Evolutionary conservation across 192 early-diverging fungal species (phyloP).

Genomic region (Funneliformis geosporum): DNA sequence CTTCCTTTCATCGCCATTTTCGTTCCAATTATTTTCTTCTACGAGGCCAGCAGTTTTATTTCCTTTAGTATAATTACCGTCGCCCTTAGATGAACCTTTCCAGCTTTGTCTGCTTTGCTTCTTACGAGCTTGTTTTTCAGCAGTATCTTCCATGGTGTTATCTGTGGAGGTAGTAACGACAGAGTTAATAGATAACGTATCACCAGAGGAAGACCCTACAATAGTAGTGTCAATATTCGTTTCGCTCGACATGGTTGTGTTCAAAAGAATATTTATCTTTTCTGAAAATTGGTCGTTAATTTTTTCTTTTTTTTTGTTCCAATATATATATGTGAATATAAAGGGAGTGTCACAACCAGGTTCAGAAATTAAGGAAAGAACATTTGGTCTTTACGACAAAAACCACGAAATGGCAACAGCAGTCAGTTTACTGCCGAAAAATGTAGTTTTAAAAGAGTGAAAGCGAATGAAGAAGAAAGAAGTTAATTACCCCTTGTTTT

Average conservation of each 20-base stretch:
- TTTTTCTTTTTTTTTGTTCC: background rate
- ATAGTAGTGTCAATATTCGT: background rate
- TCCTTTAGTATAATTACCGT: slow-evolving; percentile 13
- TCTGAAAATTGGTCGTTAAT: slow-evolving; percentile 9
- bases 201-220: background rate
- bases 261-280: background rate
- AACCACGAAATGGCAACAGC: background rate
- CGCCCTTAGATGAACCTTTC: slow-evolving; percentile 5
- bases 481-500: background rate
- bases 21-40: background rate
- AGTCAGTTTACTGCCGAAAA: background rate
- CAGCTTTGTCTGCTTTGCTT: slow-evolving; percentile 29
- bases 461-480: background rate
- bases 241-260: slow-evolving; percentile 26
- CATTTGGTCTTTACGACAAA: slow-evolving; percentile 7
- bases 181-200: background rate
- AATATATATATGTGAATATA: slow-evolving; percentile 7
- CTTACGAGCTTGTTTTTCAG: slow-evolving; percentile 25
- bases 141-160: slow-evolving; percentile 1
- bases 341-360: slow-evolving; percentile 22
- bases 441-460: background rate
- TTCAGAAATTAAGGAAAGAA: slow-evolving; percentile 25
- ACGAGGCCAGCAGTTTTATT: background rate
- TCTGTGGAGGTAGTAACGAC: background rate
- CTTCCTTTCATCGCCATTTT: slow-evolving; percentile 26